These are phyloP conservation scores for Gossypium thurberi DNA, from an alignment of 345 rosid species.

Conservation along the genomic window DNA sequence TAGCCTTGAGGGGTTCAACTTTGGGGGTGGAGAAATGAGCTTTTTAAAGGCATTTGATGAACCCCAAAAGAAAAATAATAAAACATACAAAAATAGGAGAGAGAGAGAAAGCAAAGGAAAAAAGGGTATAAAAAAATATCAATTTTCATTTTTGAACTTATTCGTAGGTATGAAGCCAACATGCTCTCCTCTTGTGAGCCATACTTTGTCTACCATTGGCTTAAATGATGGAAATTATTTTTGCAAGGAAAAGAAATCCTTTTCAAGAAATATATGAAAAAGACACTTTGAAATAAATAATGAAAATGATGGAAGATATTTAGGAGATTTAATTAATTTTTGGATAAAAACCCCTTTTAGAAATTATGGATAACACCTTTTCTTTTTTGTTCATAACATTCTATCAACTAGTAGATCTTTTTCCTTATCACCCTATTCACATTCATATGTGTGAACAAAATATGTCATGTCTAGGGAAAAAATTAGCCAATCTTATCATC, in stretches of 20 bases:
- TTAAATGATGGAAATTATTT: neutral
- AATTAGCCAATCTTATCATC: no score
- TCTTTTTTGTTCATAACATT: neutral
- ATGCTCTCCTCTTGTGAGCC: neutral
- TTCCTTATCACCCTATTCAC: neutral
- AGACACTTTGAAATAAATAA: neutral
- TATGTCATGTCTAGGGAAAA: no score
- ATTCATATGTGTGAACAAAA: neutral
- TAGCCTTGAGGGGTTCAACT: slow-evolving; percentile 11
- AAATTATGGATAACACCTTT: neutral
- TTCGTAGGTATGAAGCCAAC: slow-evolving; percentile 2
- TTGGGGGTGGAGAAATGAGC: slow-evolving; percentile 21
- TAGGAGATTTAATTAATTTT: slow-evolving; percentile 3
- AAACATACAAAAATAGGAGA: neutral
- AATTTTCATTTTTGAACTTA: neutral
- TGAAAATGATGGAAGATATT: slow-evolving; percentile 13
- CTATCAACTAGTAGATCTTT: neutral
- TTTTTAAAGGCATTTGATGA: slow-evolving; percentile 31
- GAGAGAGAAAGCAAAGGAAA: neutral
- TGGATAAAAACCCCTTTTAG: neutral
- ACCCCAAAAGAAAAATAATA: neutral
- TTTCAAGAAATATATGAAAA: neutral
- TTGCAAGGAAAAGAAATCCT: neutral
- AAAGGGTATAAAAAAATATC: slow-evolving; percentile 1
- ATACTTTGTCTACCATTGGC: neutral